These are phyloP conservation scores for Ochromonadaceae sp. DNA, from an alignment of 352 stramenopile genomes.

Conservation along the genomic window DNA sequence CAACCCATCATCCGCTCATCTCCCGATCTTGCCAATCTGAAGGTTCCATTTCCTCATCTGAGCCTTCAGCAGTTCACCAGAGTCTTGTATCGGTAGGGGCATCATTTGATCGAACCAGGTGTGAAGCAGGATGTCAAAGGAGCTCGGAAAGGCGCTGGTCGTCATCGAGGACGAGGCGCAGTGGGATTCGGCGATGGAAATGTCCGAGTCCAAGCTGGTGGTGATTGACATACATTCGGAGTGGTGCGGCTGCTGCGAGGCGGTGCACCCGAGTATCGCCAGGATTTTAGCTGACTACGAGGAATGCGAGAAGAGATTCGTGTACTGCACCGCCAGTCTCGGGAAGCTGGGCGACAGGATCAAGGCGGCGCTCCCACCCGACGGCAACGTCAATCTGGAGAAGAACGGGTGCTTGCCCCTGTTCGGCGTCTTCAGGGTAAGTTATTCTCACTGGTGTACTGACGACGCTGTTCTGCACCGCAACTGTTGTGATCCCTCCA, in stretches of 20 bases:
- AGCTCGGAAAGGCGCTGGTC: background rate
- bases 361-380: conserved; percentile 21
- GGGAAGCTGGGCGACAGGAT: conserved; percentile 23
- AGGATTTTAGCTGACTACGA: conserved; percentile 27
- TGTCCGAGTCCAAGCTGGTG: conserved; percentile 21
- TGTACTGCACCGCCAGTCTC: conserved; percentile 3
- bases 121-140: conserved; percentile 7
- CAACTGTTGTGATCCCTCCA: background rate
- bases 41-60: too few relatives aligned
- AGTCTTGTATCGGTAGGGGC: too few relatives aligned
- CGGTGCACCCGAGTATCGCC: conserved; percentile 24
- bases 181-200: background rate
- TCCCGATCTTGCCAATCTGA: too few relatives aligned
- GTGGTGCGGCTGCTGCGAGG: conserved; percentile 31
- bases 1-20: too few relatives aligned
- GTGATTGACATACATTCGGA: conserved; percentile 33
- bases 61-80: too few relatives aligned
- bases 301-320: conserved; percentile 19
- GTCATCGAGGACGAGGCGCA: background rate
- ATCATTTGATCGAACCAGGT: too few relatives aligned
- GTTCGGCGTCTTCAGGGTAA: conserved; percentile 27
- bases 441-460: background rate
- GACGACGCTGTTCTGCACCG: background rate
- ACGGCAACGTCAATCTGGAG: conserved; percentile 19
- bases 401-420: conserved; percentile 32